Conservation (phyloP, 192 early-diverging fungal genomes). For the Entomortierella chlamydospora region DNA sequence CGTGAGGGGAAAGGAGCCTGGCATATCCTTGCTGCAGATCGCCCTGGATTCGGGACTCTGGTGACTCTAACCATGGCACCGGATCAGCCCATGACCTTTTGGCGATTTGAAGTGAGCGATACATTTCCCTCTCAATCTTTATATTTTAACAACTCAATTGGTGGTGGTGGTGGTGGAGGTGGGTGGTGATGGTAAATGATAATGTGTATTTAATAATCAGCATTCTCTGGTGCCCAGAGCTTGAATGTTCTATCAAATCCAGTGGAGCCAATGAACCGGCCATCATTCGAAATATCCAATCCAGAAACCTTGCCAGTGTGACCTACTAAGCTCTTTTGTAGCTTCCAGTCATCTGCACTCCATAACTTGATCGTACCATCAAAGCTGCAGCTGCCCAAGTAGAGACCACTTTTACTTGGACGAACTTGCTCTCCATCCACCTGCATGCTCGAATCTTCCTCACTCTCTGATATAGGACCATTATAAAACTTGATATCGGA, state of each 20-base stretch:
- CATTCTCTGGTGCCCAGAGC: constrained; percentile 76
- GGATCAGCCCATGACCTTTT: constrained; percentile 55
- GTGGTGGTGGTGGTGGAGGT: too few species aligned
- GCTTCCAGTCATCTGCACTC: constrained; percentile 94
- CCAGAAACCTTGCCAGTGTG: constrained; percentile 92
- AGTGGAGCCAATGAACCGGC: constrained; percentile 85
- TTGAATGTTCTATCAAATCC: constrained; percentile 97
- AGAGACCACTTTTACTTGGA: constrained; percentile 70
- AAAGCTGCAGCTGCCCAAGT: constrained; percentile 83
- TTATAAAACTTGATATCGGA: constrained; percentile 79
- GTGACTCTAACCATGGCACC: constrained; percentile 51
- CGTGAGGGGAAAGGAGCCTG: constrained; percentile 51
- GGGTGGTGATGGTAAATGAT: too few species aligned
- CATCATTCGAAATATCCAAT: constrained; percentile 86
- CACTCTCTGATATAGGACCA: constrained; percentile 4
- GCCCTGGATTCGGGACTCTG: constrained; percentile 52
- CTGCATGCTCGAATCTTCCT: constrained; percentile 35
- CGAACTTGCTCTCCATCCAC: constrained; percentile 38
- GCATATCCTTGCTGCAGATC: constrained; percentile 52
- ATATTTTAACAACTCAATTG: too few species aligned
- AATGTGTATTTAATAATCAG: constrained; percentile 48
- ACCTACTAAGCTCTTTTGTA: constrained; percentile 87
- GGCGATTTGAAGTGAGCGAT: constrained; percentile 53
- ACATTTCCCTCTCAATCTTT: constrained; percentile 10
- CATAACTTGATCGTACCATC: constrained; percentile 95